phyloP scores from a whole-genome alignment of 495 filamentous ascomycete genomes.

The Penicillium cataractarum region DNA sequence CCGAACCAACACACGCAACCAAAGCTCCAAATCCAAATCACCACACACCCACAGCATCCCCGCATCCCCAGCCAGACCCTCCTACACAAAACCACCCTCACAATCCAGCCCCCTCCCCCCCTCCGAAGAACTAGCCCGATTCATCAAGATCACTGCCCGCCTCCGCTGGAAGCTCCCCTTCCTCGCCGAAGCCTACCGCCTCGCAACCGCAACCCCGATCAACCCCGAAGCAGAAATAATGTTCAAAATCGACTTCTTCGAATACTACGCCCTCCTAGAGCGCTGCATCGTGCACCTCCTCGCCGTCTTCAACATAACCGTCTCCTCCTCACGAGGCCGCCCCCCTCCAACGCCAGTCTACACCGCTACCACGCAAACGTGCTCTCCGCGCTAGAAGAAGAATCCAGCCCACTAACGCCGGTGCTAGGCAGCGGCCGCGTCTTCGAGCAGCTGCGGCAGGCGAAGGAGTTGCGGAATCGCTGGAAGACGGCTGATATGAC shows the following conservation, averaged over 20 bases:
- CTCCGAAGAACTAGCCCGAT: slow-evolving; percentile 53
- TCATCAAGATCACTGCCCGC: slow-evolving; percentile 58
- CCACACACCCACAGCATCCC: slow-evolving; percentile 5
- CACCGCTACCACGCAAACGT: slow-evolving; percentile 70
- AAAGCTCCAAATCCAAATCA: too few species aligned
- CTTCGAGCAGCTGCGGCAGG: slow-evolving; percentile 51
- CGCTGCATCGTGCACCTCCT: slow-evolving; percentile 64
- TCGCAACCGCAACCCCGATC: slow-evolving; percentile 36
- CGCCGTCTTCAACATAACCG: slow-evolving; percentile 55
- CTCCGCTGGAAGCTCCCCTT: slow-evolving; percentile 64
- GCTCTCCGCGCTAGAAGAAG: slow-evolving; percentile 54
- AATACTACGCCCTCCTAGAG: slow-evolving; percentile 69
- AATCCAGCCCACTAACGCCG: slow-evolving; percentile 51
- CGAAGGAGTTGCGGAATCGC: slow-evolving; percentile 67
- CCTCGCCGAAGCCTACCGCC: slow-evolving; percentile 55
- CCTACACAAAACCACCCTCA: slow-evolving; percentile 8
- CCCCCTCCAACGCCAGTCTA: not conserved
- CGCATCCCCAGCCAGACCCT: slow-evolving; percentile 7
- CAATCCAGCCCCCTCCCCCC: slow-evolving; percentile 26
- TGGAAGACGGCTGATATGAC: slow-evolving; percentile 64
- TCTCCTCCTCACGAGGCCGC: slow-evolving; percentile 25
- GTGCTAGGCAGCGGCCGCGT: slow-evolving; percentile 55
- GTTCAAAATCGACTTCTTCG: slow-evolving; percentile 74
- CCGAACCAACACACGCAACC: too few species aligned
- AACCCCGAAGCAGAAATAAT: slow-evolving; percentile 56